Conservation (phyloP, 768 basidiomycete genomes). For the Boletales sp. region DNA sequence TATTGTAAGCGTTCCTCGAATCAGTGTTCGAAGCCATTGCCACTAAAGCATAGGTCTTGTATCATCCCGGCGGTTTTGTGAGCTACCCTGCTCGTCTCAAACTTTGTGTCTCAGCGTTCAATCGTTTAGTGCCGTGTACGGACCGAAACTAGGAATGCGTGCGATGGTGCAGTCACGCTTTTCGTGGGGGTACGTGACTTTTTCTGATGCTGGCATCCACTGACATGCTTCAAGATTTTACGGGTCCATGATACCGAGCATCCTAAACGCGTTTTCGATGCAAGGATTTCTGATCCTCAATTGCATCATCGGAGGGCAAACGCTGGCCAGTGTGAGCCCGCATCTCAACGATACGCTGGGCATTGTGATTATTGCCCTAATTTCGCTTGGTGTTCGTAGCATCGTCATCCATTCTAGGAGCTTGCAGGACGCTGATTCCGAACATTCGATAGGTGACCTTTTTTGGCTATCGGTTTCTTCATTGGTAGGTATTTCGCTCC, state of each 20-base stretch:
- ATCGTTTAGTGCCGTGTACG: constrained; percentile 42
- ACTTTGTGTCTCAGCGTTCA: neutral
- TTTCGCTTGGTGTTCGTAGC: constrained; percentile 28
- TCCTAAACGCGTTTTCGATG: constrained; percentile 48
- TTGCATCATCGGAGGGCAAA: constrained; percentile 61
- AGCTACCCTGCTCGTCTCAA: constrained; percentile 1
- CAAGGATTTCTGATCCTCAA: constrained; percentile 57
- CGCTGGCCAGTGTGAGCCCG: constrained; percentile 45
- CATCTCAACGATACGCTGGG: constrained; percentile 29
- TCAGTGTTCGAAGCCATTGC: neutral
- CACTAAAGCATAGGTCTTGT: constrained; percentile 24
- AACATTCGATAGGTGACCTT: constrained; percentile 47
- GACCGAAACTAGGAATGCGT: constrained; percentile 53
- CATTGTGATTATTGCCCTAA: constrained; percentile 31
- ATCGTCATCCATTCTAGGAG: neutral
- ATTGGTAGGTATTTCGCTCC: constrained; percentile 37
- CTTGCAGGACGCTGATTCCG: neutral
- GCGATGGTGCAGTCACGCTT: constrained; percentile 57
- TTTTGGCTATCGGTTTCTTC: constrained; percentile 60
- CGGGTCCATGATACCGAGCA: constrained; percentile 38
- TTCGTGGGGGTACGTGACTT: constrained; percentile 42
- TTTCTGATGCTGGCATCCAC: neutral
- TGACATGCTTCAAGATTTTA: constrained; percentile 32
- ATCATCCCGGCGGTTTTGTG: constrained; percentile 38
- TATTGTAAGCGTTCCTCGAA: constrained; percentile 32